Percentiles rank a stretch among this genome's conserved stretches.
Evolutionary conservation across 768 basidiomycete genomes (phyloP).

Genomic region (Naematelia encephala): DNA sequence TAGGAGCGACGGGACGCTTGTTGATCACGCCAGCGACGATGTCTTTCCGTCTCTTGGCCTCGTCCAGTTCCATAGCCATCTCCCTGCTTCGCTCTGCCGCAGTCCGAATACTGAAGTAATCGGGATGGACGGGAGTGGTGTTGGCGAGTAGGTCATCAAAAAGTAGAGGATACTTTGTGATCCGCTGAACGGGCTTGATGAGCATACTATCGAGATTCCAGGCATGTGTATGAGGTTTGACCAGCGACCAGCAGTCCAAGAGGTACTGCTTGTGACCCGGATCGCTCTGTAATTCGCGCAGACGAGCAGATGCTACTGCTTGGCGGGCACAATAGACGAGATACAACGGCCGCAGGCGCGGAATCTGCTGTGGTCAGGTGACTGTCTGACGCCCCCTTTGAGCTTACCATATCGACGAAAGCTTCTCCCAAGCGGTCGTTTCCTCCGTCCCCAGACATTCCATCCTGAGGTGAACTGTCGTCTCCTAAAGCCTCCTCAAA

Average conservation of each 20-base stretch:
- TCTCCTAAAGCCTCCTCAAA: conserved; percentile 45
- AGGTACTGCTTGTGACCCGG: conserved; percentile 35
- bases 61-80: conserved; percentile 62
- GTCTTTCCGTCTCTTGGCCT: conserved; percentile 73
- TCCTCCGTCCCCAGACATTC: conserved; percentile 29
- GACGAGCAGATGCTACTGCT: conserved; percentile 41
- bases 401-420: conserved; percentile 41
- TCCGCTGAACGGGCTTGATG: conserved; percentile 51
- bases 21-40: conserved; percentile 50
- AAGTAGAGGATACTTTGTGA: conserved; percentile 50
- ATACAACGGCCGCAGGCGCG: conserved; percentile 46
- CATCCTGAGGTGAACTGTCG: conserved; percentile 12
- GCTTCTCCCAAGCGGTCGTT: conserved; percentile 45
- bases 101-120: conserved; percentile 51
- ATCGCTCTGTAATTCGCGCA: conserved; percentile 43
- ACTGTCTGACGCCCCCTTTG: not conserved
- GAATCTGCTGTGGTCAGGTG: conserved; percentile 21
- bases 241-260: conserved; percentile 48
- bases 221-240: conserved; percentile 49
- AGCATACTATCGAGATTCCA: conserved; percentile 53
- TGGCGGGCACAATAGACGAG: conserved; percentile 49
- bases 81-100: conserved; percentile 50
- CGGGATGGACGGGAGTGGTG: conserved; percentile 50
- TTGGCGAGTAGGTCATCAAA: conserved; percentile 48
- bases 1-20: conserved; percentile 7